Evolutionary conservation across 2,329 filamentous ascomycete species (phyloP).

Genomic region (Colletotrichum sp.): DNA sequence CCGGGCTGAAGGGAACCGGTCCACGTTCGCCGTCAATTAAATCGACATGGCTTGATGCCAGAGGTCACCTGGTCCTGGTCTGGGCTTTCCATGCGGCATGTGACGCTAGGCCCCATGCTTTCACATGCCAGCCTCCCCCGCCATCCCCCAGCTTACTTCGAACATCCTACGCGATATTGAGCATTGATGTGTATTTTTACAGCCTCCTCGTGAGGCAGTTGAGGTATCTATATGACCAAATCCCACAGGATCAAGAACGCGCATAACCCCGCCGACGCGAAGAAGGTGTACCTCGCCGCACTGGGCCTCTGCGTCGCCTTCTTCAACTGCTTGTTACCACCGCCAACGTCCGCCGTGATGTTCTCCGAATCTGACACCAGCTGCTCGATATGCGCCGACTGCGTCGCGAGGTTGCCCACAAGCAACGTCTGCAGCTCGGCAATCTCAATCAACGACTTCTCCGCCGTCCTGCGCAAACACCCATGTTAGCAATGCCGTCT

Average conservation of each 20-base stretch:
- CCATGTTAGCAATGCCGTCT: background rate
- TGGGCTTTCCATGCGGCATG: background rate
- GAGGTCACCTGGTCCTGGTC: constrained; percentile 3
- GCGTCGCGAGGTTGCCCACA: constrained; percentile 82
- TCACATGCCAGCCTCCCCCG: background rate
- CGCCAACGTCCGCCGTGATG: constrained; percentile 85
- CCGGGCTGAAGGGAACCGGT: background rate
- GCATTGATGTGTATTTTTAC: background rate
- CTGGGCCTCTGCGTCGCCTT: constrained; percentile 76
- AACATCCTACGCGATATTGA: background rate
- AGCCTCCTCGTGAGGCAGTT: background rate
- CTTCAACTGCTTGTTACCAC: constrained; percentile 91
- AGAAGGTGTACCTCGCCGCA: constrained; percentile 79
- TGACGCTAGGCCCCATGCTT: constrained; percentile 4
- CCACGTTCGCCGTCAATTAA: background rate
- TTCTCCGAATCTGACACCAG: constrained; percentile 82
- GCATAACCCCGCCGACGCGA: constrained; percentile 78
- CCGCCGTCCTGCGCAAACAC: constrained; percentile 68
- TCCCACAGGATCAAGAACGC: constrained; percentile 80
- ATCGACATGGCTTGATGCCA: background rate
- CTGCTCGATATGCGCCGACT: constrained; percentile 88
- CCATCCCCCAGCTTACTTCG: background rate
- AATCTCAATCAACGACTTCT: constrained; percentile 91
- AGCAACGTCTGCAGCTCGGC: constrained; percentile 90
- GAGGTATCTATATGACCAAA: constrained; percentile 57